These are phyloP conservation scores for Lipomyces starkeyi DNA, from an alignment of 805 yeast species.

Conservation along the genomic window DNA sequence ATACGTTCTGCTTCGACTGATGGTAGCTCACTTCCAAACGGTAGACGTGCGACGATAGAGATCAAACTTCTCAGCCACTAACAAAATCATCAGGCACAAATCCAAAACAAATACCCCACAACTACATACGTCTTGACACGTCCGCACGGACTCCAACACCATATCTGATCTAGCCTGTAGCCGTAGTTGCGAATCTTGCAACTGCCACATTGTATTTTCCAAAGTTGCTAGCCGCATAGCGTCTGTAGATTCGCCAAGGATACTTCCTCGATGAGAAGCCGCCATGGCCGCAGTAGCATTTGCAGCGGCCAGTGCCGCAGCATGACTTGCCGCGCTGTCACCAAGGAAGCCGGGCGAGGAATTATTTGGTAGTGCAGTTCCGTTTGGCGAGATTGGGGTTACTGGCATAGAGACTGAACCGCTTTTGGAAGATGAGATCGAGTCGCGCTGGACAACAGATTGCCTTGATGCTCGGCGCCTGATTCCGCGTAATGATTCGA, in stretches of 20 bases:
- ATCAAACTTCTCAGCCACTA: conserved; percentile 29
- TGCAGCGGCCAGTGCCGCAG: not conserved
- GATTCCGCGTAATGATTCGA: conserved; percentile 72
- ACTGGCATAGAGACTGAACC: conserved; percentile 34
- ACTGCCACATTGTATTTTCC: conserved; percentile 33
- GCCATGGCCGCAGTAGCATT: conserved; percentile 3
- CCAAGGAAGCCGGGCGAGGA: conserved; percentile 19
- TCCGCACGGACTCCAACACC: conserved; percentile 29
- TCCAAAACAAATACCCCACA: not conserved
- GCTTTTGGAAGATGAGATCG: conserved; percentile 55
- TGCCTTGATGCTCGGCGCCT: conserved; percentile 73
- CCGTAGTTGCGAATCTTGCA: conserved; percentile 32
- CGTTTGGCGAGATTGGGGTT: conserved; percentile 33
- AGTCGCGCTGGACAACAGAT: conserved; percentile 33
- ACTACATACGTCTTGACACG: conserved; percentile 28
- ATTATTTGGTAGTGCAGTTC: conserved; percentile 2
- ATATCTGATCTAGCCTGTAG: conserved; percentile 28
- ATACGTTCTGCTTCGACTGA: conserved; percentile 24
- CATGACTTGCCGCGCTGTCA: conserved; percentile 11
- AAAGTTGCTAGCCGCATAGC: conserved; percentile 19
- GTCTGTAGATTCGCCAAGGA: conserved; percentile 14
- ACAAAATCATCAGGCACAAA: not conserved
- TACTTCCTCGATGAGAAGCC: conserved; percentile 3
- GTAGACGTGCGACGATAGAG: conserved; percentile 19
- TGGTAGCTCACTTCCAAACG: conserved; percentile 14